These are phyloP conservation scores for Mucor indicus DNA, from an alignment of 371 early-diverging fungal genomes.

Conservation along the genomic window DNA sequence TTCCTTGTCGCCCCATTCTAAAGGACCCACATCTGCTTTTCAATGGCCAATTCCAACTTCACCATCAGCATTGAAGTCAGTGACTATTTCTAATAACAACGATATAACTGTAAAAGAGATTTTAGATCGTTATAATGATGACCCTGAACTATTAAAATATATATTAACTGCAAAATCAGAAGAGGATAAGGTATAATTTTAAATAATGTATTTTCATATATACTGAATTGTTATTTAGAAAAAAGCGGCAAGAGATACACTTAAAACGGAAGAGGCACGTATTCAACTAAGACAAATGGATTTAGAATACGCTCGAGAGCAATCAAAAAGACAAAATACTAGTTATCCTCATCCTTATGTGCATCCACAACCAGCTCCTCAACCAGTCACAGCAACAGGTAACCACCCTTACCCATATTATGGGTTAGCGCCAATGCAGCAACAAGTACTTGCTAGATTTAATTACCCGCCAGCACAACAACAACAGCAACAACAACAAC, in stretches of 20 bases:
- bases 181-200: constrained; percentile 45
- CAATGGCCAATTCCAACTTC: constrained; percentile 35
- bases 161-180: constrained; percentile 44
- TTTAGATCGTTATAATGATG: constrained; percentile 32
- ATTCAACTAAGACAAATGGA: constrained; percentile 39
- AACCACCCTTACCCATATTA: constrained; percentile 6
- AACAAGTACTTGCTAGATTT: constrained; percentile 35
- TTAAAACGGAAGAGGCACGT: constrained; percentile 38
- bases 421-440: constrained; percentile 33
- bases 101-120: constrained; percentile 42
- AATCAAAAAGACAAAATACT: constrained; percentile 16
- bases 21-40: constrained; percentile 27
- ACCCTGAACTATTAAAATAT: constrained; percentile 38
- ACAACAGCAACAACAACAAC: constrained; percentile 1
- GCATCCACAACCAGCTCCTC: constrained; percentile 3
- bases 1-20: constrained; percentile 15
- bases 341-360: background rate
- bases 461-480: constrained; percentile 10
- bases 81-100: background rate
- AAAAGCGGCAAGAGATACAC: constrained; percentile 36
- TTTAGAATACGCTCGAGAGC: constrained; percentile 31
- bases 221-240: constrained; percentile 17
- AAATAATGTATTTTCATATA: background rate
- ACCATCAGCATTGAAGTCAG: constrained; percentile 7
- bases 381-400: background rate